Conservation (phyloP, 2,329 filamentous ascomycete genomes). For the Colletotrichum somersetense region DNA sequence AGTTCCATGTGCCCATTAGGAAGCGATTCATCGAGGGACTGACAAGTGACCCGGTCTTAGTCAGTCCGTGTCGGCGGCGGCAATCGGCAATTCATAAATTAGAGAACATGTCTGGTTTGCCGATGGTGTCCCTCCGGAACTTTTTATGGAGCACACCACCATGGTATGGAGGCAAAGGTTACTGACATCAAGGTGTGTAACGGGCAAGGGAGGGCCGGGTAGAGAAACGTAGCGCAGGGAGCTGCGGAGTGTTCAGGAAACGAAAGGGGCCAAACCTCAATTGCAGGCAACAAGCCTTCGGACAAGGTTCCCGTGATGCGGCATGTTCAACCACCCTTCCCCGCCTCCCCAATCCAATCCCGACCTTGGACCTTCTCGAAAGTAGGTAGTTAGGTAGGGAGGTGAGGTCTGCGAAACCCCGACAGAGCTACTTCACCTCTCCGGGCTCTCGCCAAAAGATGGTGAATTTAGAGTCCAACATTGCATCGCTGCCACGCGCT, state of each 20-base stretch:
- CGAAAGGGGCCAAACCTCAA: not conserved
- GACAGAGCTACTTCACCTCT: constrained; percentile 16
- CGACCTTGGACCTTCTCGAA: not conserved
- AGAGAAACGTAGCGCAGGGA: not conserved
- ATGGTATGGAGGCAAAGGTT: constrained; percentile 15
- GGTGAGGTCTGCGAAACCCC: constrained; percentile 16
- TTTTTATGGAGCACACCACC: not conserved
- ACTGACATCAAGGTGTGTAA: constrained; percentile 21
- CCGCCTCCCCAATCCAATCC: no score
- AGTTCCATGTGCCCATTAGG: not conserved
- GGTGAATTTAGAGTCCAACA: constrained; percentile 21
- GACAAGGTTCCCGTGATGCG: constrained; percentile 30
- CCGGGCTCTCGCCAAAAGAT: not conserved
- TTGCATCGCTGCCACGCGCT: constrained; percentile 31
- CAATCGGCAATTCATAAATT: constrained; percentile 24
- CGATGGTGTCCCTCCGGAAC: not conserved
- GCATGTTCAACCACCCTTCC: constrained; percentile 1
- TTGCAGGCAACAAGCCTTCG: constrained; percentile 5
- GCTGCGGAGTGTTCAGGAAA: not conserved
- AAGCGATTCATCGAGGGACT: not conserved
- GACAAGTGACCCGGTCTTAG: constrained; percentile 7
- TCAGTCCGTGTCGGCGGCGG: constrained; percentile 31
- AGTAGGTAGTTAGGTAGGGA: not conserved
- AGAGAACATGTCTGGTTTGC: not conserved
- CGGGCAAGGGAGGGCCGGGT: not conserved